phyloP scores from a whole-genome alignment of 1,284 basidiomycete species.

The Malassezia cuniculi region DNA sequence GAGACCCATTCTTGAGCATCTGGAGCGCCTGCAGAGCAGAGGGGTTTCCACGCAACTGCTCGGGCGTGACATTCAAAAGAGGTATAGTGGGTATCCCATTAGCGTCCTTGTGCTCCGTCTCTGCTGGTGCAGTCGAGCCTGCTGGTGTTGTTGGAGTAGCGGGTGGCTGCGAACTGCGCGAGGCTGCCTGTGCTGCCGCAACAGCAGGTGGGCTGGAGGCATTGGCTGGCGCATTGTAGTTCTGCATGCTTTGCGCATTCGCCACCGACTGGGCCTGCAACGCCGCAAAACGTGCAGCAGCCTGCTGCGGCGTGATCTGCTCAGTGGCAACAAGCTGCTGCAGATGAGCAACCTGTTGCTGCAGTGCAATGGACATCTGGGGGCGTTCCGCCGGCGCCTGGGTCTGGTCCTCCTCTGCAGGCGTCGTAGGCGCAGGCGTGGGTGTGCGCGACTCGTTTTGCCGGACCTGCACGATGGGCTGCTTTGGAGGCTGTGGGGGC shows the following conservation, averaged over 20 bases:
- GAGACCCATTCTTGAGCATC: conserved; percentile 9
- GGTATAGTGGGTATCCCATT: too few relatives aligned
- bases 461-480: conserved; percentile 5
- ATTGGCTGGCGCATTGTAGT: neutral
- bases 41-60: conserved; percentile 1
- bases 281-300: conserved; percentile 26
- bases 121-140: too few relatives aligned
- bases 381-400: conserved; percentile 13
- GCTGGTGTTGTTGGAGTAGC: too few relatives aligned
- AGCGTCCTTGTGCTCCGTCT: too few relatives aligned
- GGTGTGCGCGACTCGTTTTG: neutral
- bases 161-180: too few relatives aligned
- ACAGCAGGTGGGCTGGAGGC: too few relatives aligned
- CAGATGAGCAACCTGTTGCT: conserved; percentile 29
- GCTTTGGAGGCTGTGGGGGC: neutral
- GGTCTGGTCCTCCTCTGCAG: conserved; percentile 4
- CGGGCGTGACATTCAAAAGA: too few relatives aligned
- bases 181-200: too few relatives aligned
- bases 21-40: conserved; percentile 8
- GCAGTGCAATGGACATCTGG: conserved; percentile 12
- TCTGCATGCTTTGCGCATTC: neutral
- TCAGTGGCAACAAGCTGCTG: conserved; percentile 24
- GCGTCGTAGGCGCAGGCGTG: neutral
- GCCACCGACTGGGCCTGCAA: conserved; percentile 13
- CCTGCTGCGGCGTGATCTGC: conserved; percentile 33